Conservation (phyloP, 768 basidiomycete genomes). For the Trametes cingulata region DNA sequence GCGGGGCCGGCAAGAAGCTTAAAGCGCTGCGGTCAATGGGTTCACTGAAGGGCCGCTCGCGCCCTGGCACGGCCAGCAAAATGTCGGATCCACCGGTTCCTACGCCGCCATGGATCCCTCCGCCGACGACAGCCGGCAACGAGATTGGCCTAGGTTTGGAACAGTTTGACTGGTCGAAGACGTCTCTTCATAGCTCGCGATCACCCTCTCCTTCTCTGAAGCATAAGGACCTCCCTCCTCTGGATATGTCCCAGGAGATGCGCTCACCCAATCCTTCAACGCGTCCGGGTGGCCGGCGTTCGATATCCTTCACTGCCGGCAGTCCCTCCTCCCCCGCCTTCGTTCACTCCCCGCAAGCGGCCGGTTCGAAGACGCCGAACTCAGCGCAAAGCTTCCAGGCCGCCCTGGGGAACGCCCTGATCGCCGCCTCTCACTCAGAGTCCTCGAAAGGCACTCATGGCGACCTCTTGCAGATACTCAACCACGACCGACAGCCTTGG, state of each 20-base stretch:
- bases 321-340: conserved; percentile 54
- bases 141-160: conserved; percentile 32
- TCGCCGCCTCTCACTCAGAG: conserved; percentile 94
- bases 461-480: conserved; percentile 90
- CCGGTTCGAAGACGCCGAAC: conserved; percentile 37
- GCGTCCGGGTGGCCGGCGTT: conserved; percentile 61
- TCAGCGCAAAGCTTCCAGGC: conserved; percentile 44
- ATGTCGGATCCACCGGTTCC: conserved; percentile 18
- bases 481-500: conserved; percentile 86
- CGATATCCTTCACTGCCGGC: conserved; percentile 61
- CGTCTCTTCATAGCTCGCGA: conserved; percentile 19
- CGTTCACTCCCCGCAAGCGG: conserved; percentile 35
- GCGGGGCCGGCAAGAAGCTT: conserved; percentile 50
- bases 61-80: not conserved
- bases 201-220: conserved; percentile 25
- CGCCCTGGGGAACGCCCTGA: conserved; percentile 83
- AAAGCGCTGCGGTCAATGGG: conserved; percentile 82
- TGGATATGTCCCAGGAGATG: conserved; percentile 38
- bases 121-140: conserved; percentile 6
- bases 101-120: conserved; percentile 21
- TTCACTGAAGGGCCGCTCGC: conserved; percentile 56
- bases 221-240: conserved; percentile 31
- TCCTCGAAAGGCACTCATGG: conserved; percentile 88
- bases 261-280: conserved; percentile 31
- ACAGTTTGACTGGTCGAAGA: conserved; percentile 49